These are phyloP conservation scores for Larix kaempferi DNA, from an alignment of 75 land plant genomes.

Conservation along the genomic window DNA sequence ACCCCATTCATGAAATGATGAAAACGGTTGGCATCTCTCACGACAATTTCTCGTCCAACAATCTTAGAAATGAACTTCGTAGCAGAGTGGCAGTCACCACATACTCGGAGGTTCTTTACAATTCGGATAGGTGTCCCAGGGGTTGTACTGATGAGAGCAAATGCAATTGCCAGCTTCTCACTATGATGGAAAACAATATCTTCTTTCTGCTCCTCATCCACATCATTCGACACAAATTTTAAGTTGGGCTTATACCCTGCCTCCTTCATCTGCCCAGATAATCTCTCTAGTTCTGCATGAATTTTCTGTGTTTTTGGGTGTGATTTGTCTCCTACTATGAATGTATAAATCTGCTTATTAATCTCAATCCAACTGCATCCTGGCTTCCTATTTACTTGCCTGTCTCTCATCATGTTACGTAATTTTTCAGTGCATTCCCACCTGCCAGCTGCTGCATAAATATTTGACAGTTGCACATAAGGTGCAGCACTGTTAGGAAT, in stretches of 20 bases:
- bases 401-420: neutral
- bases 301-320: neutral
- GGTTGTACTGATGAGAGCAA: neutral
- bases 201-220: neutral
- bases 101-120: constrained; percentile 19
- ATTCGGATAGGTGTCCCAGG: constrained; percentile 21
- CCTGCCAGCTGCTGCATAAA: neutral
- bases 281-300: neutral
- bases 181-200: neutral
- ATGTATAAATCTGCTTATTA: neutral
- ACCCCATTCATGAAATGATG: constrained; percentile 25
- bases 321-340: neutral
- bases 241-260: constrained; percentile 10
- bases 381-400: neutral
- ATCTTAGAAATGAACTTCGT: constrained; percentile 17
- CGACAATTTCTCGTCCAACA: constrained; percentile 14
- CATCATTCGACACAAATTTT: neutral
- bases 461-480: constrained; percentile 35
- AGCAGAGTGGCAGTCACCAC: constrained; percentile 22
- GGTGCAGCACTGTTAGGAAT: constrained; percentile 30
- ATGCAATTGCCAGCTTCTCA: constrained; percentile 1
- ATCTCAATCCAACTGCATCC: neutral
- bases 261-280: constrained; percentile 1
- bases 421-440: neutral
- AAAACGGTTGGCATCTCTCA: constrained; percentile 23